phyloP scores from a whole-genome alignment of 805 yeast genomes.

The Starmerella asiatica region DNA sequence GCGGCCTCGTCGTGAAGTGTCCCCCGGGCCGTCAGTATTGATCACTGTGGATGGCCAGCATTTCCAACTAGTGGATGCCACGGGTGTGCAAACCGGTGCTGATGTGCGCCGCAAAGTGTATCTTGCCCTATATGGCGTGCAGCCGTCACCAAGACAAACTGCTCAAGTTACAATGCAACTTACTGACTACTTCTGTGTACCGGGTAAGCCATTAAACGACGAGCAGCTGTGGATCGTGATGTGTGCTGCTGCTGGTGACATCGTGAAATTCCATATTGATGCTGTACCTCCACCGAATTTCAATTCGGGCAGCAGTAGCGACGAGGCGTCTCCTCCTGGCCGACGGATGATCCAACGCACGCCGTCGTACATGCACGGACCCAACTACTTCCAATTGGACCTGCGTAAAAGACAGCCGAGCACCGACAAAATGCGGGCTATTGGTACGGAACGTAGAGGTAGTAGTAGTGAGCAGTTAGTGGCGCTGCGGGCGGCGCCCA shows the following conservation, averaged over 20 bases:
- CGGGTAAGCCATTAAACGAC: slow-evolving; percentile 24
- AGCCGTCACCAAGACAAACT: slow-evolving; percentile 17
- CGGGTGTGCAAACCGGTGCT: slow-evolving; percentile 22
- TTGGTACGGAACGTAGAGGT: slow-evolving; percentile 17
- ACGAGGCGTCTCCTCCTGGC: slow-evolving; percentile 13
- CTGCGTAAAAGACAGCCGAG: background rate
- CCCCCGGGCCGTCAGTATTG: slow-evolving; percentile 31
- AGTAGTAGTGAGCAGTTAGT: slow-evolving; percentile 31
- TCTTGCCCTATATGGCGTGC: slow-evolving; percentile 20
- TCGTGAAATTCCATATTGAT: slow-evolving; percentile 19
- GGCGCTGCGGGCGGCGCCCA: slow-evolving; percentile 46
- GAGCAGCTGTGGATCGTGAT: slow-evolving; percentile 21
- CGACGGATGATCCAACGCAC: slow-evolving; percentile 40
- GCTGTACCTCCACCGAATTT: slow-evolving; percentile 17
- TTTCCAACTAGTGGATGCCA: slow-evolving; percentile 39
- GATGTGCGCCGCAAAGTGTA: slow-evolving; percentile 29
- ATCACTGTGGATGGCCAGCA: slow-evolving; percentile 49
- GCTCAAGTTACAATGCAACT: slow-evolving; percentile 31
- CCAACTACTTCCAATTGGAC: slow-evolving; percentile 14
- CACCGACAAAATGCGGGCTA: background rate
- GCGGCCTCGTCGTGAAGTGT: slow-evolving; percentile 27
- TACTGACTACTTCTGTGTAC: slow-evolving; percentile 51
- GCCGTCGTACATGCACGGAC: slow-evolving; percentile 47
- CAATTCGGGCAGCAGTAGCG: slow-evolving; percentile 15
- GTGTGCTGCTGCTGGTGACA: slow-evolving; percentile 21